Conservation (phyloP, 305 asterid genomes). For the Solanum hybrid region DNA sequence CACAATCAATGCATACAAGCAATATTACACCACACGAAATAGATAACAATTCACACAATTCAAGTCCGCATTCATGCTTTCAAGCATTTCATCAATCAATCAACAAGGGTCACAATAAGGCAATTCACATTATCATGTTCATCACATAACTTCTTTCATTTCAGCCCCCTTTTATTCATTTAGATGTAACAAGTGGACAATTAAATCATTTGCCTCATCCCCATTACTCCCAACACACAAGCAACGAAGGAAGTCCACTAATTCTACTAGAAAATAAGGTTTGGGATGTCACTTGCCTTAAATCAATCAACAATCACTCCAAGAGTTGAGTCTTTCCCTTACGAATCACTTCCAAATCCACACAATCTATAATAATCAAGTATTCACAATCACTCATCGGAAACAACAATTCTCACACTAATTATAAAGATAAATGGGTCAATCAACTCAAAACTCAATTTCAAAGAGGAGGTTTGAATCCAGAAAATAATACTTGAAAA, state of each 20-base stretch:
- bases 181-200: too few species aligned
- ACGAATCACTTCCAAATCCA: neutral
- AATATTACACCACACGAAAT: neutral
- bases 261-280: neutral
- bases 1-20: neutral
- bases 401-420: neutral
- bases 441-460: neutral
- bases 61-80: neutral
- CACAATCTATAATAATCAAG: neutral
- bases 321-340: neutral
- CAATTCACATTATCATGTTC: neutral
- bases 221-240: neutral
- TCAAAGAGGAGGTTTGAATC: neutral
- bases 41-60: too few species aligned
- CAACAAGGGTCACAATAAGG: neutral
- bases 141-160: neutral
- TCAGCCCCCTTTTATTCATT: neutral
- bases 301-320: neutral
- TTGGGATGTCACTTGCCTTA: neutral
- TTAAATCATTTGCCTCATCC: neutral
- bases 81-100: neutral
- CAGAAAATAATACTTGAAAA: neutral
- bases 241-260: neutral
- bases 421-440: neutral
- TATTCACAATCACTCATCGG: neutral